Evolutionary conservation across 345 rosid genomes (phyloP), one percentile per base, ranked within the genome.

Genomic region (Eucalyptus curtisii): DNA sequence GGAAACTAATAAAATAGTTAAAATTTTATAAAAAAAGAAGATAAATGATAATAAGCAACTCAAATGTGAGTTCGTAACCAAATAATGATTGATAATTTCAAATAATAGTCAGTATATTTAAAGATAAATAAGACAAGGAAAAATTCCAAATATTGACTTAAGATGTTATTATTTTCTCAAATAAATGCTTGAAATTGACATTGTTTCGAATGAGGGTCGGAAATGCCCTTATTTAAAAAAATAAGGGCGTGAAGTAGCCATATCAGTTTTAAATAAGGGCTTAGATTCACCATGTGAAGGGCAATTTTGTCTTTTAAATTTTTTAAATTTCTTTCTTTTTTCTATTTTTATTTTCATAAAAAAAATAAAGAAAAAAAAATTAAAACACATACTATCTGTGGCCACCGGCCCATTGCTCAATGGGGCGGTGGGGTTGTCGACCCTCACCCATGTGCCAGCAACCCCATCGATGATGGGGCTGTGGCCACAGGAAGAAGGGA

Each of bases 201-300:
- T 52, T 52, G 2, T 52, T 52, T 52, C 0, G 0, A 52, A 52
- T 20, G 10, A 8, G 0, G 25, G 10, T 52, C 0, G 5, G 0
- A 20, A 0, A 20, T 8, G 25, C 5, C 25, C 57, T 52, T 1
- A 52, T 52, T 52, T 52, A 19, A 0, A 19, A 19, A 52, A 52
- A 52, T 20, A 52, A 52, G 5, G 25, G 0, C 1, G 19, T 52
- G 0, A 52, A 52, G 5, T 52, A 52, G 0, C 10, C 1, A 1
- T 52, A 20, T 52, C 0, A 0, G 0, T 52, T 1, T 52, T 20
- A 20, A 52, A 19, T 0, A 52, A 52, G 2, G 25, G 57, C 57
- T 1, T 52, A 20, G 10, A 52, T 52, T 19, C 10, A 52, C 0
- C 0, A 2, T 20, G 0, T 52, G 10, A 52, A 0, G 25, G 57